Evolutionary conservation across 768 basidiomycete genomes (phyloP).

Genomic region (Podaxis mareebaensis): DNA sequence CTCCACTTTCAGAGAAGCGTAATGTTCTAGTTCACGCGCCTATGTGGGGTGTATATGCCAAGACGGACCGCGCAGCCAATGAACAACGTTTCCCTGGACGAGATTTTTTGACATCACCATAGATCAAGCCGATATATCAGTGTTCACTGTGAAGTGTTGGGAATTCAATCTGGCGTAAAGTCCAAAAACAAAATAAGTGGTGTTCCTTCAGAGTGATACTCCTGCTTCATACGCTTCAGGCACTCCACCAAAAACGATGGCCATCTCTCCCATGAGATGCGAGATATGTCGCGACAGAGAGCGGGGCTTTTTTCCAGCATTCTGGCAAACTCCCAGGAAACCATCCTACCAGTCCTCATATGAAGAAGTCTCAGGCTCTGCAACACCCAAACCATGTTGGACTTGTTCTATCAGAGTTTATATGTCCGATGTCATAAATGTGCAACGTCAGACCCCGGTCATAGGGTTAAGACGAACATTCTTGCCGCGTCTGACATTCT

Average conservation of each 20-base stretch:
- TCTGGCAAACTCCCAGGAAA: not conserved
- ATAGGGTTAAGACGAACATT: no score
- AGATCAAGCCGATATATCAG: not conserved
- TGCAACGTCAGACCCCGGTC: no score
- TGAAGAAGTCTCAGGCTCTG: no score
- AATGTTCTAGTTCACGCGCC: not conserved
- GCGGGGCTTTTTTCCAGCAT: not conserved
- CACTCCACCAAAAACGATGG: not conserved
- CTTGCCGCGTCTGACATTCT: no score
- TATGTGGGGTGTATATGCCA: no score
- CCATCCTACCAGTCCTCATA: not conserved
- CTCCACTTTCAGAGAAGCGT: not conserved
- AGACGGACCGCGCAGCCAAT: no score
- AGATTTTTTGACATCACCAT: no score
- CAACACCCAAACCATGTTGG: no score
- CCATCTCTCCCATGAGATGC: not conserved
- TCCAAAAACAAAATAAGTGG: not conserved
- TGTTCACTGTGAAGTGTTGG: not conserved
- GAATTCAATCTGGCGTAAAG: not conserved
- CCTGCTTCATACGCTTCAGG: not conserved
- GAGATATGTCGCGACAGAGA: not conserved
- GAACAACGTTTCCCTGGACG: no score
- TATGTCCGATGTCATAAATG: no score
- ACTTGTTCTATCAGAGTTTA: no score
- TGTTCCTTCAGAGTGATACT: not conserved